Percentiles rank a stretch among this genome's conserved stretches.
Evolutionary conservation across 2,329 filamentous ascomycete genomes (phyloP).

Genomic region (Alternaria viburni): DNA sequence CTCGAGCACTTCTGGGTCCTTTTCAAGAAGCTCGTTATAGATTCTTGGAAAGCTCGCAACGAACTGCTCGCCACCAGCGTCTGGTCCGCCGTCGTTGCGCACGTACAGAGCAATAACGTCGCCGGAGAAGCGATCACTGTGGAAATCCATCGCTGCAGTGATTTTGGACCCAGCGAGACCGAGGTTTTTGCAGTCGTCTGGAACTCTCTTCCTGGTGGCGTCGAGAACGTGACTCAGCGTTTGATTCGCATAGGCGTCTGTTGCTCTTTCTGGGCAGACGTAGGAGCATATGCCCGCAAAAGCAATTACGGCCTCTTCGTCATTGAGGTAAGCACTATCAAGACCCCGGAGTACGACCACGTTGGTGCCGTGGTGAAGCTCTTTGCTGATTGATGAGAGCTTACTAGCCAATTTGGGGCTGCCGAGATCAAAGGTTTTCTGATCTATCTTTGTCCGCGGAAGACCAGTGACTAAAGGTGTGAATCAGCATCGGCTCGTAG

Average conservation of each 20-base stretch:
- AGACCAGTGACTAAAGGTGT: constrained; percentile 23
- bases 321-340: constrained; percentile 41
- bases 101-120: constrained; percentile 46
- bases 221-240: constrained; percentile 47
- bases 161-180: constrained; percentile 48
- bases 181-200: constrained; percentile 40
- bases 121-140: constrained; percentile 47
- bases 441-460: constrained; percentile 26
- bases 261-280: constrained; percentile 40
- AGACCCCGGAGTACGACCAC: constrained; percentile 43
- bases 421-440: constrained; percentile 34
- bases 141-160: constrained; percentile 46
- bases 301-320: constrained; percentile 46
- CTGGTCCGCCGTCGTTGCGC: constrained; percentile 39
- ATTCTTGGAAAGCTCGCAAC: constrained; percentile 43
- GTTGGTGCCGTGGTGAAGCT: constrained; percentile 39
- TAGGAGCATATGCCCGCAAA: constrained; percentile 44
- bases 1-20: constrained; percentile 43
- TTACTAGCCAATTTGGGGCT: constrained; percentile 31
- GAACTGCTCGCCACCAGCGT: constrained; percentile 42
- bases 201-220: constrained; percentile 42
- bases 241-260: constrained; percentile 48
- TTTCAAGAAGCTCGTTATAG: constrained; percentile 45
- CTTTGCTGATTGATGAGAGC: constrained; percentile 32
- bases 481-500: not conserved